A percentile compares a stretch with the other conserved stretches of the same genome.
Conservation (phyloP, 768 basidiomycete species). For the Russula compacta region DNA sequence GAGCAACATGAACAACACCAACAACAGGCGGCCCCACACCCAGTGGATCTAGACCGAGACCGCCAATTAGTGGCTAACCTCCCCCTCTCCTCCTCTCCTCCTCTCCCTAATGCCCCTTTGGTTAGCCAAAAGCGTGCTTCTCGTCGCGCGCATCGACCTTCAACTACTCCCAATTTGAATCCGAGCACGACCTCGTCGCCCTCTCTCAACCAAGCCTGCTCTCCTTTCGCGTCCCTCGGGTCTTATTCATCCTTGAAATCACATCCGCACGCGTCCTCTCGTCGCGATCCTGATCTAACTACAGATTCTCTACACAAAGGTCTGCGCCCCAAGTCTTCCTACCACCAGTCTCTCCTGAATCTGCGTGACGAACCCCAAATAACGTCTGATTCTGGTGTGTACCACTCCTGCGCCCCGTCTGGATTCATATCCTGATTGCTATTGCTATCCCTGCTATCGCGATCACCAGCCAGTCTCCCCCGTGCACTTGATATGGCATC, state of each 20-base stretch:
- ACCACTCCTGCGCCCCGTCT: background rate
- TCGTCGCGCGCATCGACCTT: conserved; percentile 30
- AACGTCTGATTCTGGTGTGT: conserved; percentile 14
- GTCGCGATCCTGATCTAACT: conserved; percentile 5
- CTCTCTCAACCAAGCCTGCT: conserved; percentile 15
- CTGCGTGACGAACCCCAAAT: conserved; percentile 15
- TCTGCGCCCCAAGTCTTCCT: conserved; percentile 8
- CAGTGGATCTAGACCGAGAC: conserved; percentile 10
- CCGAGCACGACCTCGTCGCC: conserved; percentile 29
- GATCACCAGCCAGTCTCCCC: conserved; percentile 9
- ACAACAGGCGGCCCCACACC: conserved; percentile 1
- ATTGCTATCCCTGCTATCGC: background rate
- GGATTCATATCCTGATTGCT: background rate
- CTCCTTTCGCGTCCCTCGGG: conserved; percentile 6
- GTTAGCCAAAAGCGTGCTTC: conserved; percentile 22
- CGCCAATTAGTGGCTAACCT: conserved; percentile 1
- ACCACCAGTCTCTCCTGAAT: conserved; percentile 16
- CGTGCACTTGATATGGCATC: conserved; percentile 25
- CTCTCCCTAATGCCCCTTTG: conserved; percentile 29
- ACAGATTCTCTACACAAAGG: conserved; percentile 6
- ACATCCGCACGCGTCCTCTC: background rate
- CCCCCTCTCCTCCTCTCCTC: conserved; percentile 19
- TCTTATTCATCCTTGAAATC: conserved; percentile 1
- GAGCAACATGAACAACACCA: background rate
- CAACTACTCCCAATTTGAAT: conserved; percentile 39